Evolutionary conservation across 2,329 filamentous ascomycete species (phyloP).

Genomic region (Cytospora paraplurivora): DNA sequence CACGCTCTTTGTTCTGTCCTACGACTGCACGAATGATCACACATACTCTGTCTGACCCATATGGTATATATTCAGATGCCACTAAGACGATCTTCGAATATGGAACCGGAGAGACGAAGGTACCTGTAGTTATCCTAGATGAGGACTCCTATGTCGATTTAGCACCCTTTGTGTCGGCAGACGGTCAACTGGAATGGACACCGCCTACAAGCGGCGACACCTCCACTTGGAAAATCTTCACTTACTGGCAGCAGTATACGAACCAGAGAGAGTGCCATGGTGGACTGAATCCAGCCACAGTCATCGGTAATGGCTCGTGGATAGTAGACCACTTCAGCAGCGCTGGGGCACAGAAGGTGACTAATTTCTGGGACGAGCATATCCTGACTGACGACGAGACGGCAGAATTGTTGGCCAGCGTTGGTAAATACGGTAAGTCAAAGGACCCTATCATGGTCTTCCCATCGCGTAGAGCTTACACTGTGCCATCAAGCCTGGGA

Average conservation of each 20-base stretch:
- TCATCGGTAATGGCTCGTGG: constrained; percentile 32
- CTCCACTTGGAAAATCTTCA: constrained; percentile 19
- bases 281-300: constrained; percentile 10
- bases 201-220: constrained; percentile 1
- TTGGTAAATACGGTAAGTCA: constrained; percentile 10
- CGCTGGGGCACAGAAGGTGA: constrained; percentile 39
- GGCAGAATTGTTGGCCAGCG: constrained; percentile 4
- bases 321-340: constrained; percentile 40
- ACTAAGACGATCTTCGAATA: not conserved
- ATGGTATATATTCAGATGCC: constrained; percentile 1
- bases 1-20: not conserved
- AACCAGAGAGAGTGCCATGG: constrained; percentile 15
- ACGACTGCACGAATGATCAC: not conserved
- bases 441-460: no score
- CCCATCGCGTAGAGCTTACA: not conserved
- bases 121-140: constrained; percentile 7
- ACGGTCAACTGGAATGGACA: constrained; percentile 10
- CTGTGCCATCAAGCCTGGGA: constrained; percentile 34
- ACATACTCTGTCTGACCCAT: not conserved
- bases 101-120: not conserved
- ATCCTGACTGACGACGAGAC: constrained; percentile 10
- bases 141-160: constrained; percentile 22
- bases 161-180: constrained; percentile 13
- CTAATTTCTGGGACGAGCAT: constrained; percentile 42
- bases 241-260: constrained; percentile 19